Evolutionary conservation across 1,139 yeast species (phyloP).

Genomic region (Casaregolazyma lundiana): DNA sequence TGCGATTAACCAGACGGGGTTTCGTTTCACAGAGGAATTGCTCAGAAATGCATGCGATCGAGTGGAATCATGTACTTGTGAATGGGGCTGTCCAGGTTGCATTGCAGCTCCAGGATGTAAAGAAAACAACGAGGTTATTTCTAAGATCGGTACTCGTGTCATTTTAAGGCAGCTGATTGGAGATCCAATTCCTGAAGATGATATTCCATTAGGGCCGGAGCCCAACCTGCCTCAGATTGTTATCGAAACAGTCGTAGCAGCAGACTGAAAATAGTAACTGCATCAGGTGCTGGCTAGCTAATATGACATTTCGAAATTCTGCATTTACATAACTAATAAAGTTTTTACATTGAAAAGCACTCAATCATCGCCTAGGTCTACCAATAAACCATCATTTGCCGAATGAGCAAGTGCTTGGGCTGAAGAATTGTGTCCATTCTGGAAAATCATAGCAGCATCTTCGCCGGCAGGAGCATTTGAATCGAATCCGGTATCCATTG

Average conservation of each 20-base stretch:
- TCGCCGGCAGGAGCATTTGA: neutral
- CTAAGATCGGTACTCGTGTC: slow-evolving; percentile 81
- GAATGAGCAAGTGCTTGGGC: no score
- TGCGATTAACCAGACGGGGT: slow-evolving; percentile 61
- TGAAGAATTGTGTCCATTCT: neutral
- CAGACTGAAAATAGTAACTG: neutral
- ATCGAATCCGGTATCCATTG: neutral
- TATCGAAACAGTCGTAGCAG: slow-evolving; percentile 61
- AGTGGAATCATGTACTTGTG: slow-evolving; percentile 66
- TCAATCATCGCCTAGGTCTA: neutral
- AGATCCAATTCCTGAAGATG: slow-evolving; percentile 43
- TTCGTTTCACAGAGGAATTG: slow-evolving; percentile 67
- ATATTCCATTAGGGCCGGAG: slow-evolving; percentile 77
- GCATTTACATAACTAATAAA: no score
- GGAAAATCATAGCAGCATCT: neutral
- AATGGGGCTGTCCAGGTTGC: slow-evolving; percentile 87
- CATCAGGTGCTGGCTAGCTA: no score
- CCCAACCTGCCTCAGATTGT: slow-evolving; percentile 58
- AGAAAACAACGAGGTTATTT: slow-evolving; percentile 75
- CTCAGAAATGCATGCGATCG: slow-evolving; percentile 55
- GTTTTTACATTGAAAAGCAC: no score
- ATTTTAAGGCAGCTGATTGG: slow-evolving; percentile 50
- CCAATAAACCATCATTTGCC: neutral
- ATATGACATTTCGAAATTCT: no score
- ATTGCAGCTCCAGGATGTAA: slow-evolving; percentile 73